Percentiles rank a stretch among this genome's conserved stretches.
These are phyloP conservation scores for Cucurbita maxima DNA, from an alignment of 306 rosid genomes.

Conservation along the genomic window DNA sequence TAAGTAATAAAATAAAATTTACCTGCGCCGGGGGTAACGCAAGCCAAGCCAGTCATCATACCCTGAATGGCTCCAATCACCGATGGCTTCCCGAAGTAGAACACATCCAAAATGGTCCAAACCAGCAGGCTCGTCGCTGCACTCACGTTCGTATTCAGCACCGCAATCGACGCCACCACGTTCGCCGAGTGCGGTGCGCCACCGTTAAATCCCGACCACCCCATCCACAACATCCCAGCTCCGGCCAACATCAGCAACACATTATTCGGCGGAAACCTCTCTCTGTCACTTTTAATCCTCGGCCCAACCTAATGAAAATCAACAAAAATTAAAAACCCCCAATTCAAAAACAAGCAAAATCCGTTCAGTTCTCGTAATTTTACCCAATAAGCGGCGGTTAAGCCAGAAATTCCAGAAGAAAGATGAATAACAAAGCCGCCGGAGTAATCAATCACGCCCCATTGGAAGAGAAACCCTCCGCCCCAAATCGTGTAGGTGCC, in stretches of 20 bases:
- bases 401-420: slow-evolving; percentile 69
- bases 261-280: slow-evolving; percentile 84
- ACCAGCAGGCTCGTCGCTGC: slow-evolving; percentile 85
- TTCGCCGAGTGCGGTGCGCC: slow-evolving; percentile 86
- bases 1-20: neutral
- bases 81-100: slow-evolving; percentile 74
- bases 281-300: slow-evolving; percentile 69
- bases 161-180: slow-evolving; percentile 44
- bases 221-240: slow-evolving; percentile 84
- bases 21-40: slow-evolving; percentile 97
- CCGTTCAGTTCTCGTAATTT: neutral
- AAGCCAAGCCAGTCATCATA: slow-evolving; percentile 92
- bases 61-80: slow-evolving; percentile 98
- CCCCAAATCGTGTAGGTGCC: slow-evolving; percentile 86
- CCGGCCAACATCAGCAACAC: slow-evolving; percentile 74
- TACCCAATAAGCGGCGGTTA: slow-evolving; percentile 93
- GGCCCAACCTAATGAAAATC: slow-evolving; percentile 51
- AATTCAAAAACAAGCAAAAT: neutral
- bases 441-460: slow-evolving; percentile 88
- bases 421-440: slow-evolving; percentile 92
- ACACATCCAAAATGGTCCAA: slow-evolving; percentile 65
- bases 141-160: slow-evolving; percentile 65
- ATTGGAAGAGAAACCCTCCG: slow-evolving; percentile 68
- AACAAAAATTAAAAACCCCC: neutral
- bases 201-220: slow-evolving; percentile 94